Conservation (phyloP, 2,329 filamentous ascomycete species). For the Apiospora marii region DNA sequence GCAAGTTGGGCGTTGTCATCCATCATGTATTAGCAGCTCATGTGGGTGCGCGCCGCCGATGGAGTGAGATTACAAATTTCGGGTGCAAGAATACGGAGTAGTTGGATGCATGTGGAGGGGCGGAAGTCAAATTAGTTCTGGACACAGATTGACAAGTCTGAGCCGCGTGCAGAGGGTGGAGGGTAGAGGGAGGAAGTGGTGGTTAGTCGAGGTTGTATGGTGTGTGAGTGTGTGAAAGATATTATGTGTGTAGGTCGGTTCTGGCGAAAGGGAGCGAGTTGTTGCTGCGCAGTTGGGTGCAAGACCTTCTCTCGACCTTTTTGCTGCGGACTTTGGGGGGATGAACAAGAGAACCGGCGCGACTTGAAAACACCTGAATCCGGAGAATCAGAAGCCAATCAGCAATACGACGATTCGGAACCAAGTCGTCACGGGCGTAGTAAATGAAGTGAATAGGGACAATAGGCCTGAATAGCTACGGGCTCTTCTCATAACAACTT, state of each 20-base stretch:
- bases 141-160: constrained; percentile 16
- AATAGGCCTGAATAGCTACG: constrained; percentile 31
- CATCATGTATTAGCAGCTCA: constrained; percentile 37
- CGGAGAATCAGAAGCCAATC: constrained; percentile 25
- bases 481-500: constrained; percentile 20
- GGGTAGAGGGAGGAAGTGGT: constrained; percentile 17
- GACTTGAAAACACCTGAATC: constrained; percentile 14
- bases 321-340: constrained; percentile 13
- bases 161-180: neutral
- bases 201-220: neutral
- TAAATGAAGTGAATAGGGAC: constrained; percentile 27
- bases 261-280: constrained; percentile 28
- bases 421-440: constrained; percentile 8
- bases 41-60: constrained; percentile 30
- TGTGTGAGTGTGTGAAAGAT: constrained; percentile 9
- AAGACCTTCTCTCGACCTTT: neutral
- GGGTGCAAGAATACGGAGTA: constrained; percentile 23
- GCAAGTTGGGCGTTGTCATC: constrained; percentile 37
- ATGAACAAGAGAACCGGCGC: constrained; percentile 5
- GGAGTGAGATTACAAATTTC: constrained; percentile 26
- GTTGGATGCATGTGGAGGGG: constrained; percentile 21
- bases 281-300: constrained; percentile 23
- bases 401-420: constrained; percentile 24
- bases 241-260: constrained; percentile 24
- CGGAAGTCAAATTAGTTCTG: constrained; percentile 7